Percentiles rank a stretch among this genome's conserved stretches.
phyloP scores from a whole-genome alignment of 805 yeast species.

The Candida maris region DNA sequence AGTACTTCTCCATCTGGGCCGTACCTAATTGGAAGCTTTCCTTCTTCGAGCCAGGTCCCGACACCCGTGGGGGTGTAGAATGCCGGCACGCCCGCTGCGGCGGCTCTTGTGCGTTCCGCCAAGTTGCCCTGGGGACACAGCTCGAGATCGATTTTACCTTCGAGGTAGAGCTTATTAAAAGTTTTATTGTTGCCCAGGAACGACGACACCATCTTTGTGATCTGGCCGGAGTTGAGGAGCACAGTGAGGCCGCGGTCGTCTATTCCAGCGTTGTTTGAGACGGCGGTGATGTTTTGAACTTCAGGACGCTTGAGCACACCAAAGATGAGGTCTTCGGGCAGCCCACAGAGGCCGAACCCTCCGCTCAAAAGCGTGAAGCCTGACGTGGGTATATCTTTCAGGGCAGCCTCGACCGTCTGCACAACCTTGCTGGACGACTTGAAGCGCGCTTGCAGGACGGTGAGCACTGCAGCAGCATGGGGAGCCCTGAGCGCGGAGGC shows the following conservation, averaged over 20 bases:
- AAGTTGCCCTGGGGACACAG: slow-evolving; percentile 51
- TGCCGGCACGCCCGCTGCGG: slow-evolving; percentile 47
- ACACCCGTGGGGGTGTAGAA: slow-evolving; percentile 48
- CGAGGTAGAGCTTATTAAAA: slow-evolving; percentile 37
- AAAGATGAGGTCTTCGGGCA: slow-evolving; percentile 42
- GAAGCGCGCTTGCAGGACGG: background rate
- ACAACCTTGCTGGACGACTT: slow-evolving; percentile 10
- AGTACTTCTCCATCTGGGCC: slow-evolving; percentile 35
- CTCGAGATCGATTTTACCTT: slow-evolving; percentile 44
- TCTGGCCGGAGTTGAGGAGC: slow-evolving; percentile 40
- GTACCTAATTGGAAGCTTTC: slow-evolving; percentile 43
- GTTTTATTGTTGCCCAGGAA: slow-evolving; percentile 44
- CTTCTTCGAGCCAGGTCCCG: slow-evolving; percentile 49
- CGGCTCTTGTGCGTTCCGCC: slow-evolving; percentile 47
- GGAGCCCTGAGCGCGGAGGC: no score
- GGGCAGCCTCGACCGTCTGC: slow-evolving; percentile 29
- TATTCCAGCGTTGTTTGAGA: slow-evolving; percentile 47
- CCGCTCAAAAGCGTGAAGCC: slow-evolving; percentile 40
- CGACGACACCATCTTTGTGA: slow-evolving; percentile 42
- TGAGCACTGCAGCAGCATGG: background rate
- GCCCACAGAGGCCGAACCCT: slow-evolving; percentile 48
- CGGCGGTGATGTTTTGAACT: slow-evolving; percentile 38
- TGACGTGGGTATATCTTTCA: slow-evolving; percentile 27
- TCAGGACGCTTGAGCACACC: slow-evolving; percentile 34
- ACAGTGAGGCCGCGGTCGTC: slow-evolving; percentile 42